Evolutionary conservation across 208 protist species (phyloP).

Genomic region (Leishmania arabica): DNA sequence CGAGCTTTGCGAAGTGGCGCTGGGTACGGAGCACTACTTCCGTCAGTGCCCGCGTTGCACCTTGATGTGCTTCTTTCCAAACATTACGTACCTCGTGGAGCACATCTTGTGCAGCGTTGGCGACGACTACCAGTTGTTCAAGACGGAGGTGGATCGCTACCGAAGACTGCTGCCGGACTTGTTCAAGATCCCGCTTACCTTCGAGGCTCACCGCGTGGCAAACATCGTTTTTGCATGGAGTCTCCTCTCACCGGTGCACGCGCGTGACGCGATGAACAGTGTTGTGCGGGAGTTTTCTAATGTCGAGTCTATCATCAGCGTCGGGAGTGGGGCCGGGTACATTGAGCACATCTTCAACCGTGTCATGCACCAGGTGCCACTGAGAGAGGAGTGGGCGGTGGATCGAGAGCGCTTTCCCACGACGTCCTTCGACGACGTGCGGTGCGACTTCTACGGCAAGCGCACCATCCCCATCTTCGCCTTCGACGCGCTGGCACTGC

Average conservation of each 20-base stretch:
- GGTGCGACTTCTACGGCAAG: constrained; percentile 49
- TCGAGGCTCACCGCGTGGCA: constrained; percentile 83
- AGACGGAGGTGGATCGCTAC: constrained; percentile 74
- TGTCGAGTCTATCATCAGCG: constrained; percentile 65
- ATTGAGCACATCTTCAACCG: constrained; percentile 91
- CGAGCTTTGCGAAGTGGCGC: constrained; percentile 47
- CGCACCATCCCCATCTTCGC: constrained; percentile 69
- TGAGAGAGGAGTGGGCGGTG: constrained; percentile 39
- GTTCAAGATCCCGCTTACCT: constrained; percentile 82
- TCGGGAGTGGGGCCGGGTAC: constrained; percentile 86
- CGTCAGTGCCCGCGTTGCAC: constrained; percentile 76
- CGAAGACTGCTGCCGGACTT: constrained; percentile 65
- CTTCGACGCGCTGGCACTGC: constrained; percentile 81
- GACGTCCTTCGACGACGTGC: constrained; percentile 74
- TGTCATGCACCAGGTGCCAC: constrained; percentile 59
- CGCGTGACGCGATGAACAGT: constrained; percentile 69
- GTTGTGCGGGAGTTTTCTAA: constrained; percentile 52
- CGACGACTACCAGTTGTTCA: constrained; percentile 90
- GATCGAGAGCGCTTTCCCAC: constrained; percentile 32
- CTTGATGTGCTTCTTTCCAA: constrained; percentile 83
- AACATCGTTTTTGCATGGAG: constrained; percentile 86
- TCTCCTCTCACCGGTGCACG: constrained; percentile 70
- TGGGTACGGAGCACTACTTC: constrained; percentile 77
- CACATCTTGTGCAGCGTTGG: constrained; percentile 51
- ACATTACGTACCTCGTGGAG: constrained; percentile 83